Conservation (phyloP, 2,329 filamentous ascomycete genomes). For the Fusarium torulosum region DNA sequence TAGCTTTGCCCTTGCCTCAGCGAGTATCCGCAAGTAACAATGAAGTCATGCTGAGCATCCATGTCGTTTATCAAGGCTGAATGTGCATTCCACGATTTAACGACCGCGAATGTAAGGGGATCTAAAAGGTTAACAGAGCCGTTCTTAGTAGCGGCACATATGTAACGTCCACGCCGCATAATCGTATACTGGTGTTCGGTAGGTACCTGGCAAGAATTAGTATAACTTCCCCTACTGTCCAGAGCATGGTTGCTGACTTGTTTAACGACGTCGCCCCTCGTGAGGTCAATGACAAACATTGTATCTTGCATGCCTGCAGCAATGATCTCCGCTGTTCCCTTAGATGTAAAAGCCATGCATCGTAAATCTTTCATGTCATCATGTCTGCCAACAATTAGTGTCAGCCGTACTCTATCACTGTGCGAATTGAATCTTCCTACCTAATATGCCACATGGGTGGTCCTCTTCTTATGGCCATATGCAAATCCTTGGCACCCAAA, state of each 20-base stretch:
- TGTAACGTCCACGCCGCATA: conserved; percentile 91
- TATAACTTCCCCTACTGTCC: background rate
- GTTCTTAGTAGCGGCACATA: conserved; percentile 88
- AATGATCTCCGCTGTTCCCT: conserved; percentile 84
- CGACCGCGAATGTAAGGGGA: conserved; percentile 78
- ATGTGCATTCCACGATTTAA: conserved; percentile 93
- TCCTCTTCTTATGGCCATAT: conserved; percentile 88
- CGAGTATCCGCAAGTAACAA: conserved; percentile 95
- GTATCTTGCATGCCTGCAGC: conserved; percentile 87
- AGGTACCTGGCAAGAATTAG: conserved; percentile 66
- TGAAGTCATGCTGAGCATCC: conserved; percentile 94
- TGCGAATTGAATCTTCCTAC: conserved; percentile 58
- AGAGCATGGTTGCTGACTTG: conserved; percentile 59
- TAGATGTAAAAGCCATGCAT: conserved; percentile 96
- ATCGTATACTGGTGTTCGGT: conserved; percentile 85
- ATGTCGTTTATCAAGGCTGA: conserved; percentile 92
- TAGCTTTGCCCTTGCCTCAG: conserved; percentile 78
- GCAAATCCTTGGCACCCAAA: conserved; percentile 84
- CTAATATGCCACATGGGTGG: conserved; percentile 89
- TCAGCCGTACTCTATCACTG: background rate
- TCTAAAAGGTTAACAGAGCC: conserved; percentile 91
- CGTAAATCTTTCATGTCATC: conserved; percentile 86
- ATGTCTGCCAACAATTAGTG: conserved; percentile 61
- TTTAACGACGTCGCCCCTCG: conserved; percentile 78
- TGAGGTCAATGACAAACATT: conserved; percentile 82